These are phyloP conservation scores for Tylopilus intermedius DNA, from an alignment of 768 basidiomycete genomes.

Conservation along the genomic window DNA sequence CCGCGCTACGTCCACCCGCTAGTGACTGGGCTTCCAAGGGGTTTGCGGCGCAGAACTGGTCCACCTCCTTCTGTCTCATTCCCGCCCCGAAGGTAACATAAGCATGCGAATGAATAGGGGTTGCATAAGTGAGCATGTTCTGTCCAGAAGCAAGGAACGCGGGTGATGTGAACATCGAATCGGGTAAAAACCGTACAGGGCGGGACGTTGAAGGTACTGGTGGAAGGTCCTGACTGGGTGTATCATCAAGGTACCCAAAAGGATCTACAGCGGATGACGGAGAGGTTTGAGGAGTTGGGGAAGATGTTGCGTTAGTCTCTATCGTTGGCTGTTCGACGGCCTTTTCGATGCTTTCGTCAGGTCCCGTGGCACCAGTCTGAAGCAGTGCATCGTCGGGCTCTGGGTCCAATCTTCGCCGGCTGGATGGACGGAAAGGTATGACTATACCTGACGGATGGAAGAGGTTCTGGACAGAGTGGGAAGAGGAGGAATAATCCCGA, in stretches of 20 bases:
- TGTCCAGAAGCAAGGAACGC: constrained; percentile 33
- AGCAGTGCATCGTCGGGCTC: neutral
- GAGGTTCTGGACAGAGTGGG: constrained; percentile 48
- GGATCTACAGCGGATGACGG: constrained; percentile 39
- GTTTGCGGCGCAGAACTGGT: constrained; percentile 65
- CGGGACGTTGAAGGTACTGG: constrained; percentile 21
- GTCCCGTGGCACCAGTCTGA: neutral
- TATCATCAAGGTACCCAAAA: constrained; percentile 54
- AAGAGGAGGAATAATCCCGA: constrained; percentile 52
- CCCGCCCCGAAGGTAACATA: constrained; percentile 88
- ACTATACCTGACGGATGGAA: constrained; percentile 26
- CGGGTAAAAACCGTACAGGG: constrained; percentile 20
- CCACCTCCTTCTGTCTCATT: constrained; percentile 78
- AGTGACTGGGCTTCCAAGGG: constrained; percentile 57
- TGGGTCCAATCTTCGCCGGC: constrained; percentile 16
- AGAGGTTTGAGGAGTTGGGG: constrained; percentile 4
- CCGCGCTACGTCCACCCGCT: constrained; percentile 44
- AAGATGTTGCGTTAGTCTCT: neutral
- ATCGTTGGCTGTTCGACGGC: neutral
- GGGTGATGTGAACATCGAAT: constrained; percentile 33
- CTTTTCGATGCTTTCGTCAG: neutral
- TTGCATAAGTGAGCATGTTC: constrained; percentile 44
- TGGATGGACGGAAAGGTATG: constrained; percentile 18
- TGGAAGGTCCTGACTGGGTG: constrained; percentile 27
- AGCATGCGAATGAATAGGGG: constrained; percentile 63